Evolutionary conservation across 2,329 filamentous ascomycete species (phyloP).

Genomic region (Colletotrichum sp.): DNA sequence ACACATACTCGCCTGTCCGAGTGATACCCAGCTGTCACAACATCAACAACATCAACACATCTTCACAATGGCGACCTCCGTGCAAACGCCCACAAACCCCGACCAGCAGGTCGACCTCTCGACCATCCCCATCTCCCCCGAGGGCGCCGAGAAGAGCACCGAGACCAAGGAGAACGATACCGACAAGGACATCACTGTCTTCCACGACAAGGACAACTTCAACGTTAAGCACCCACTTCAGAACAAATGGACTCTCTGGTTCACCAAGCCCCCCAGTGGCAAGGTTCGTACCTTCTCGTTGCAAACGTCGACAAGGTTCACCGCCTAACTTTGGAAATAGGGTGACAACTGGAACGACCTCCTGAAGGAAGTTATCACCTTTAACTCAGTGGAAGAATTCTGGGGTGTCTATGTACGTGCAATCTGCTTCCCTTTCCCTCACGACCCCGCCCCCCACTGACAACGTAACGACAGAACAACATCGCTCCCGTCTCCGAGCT

Average conservation of each 20-base stretch:
- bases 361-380: slow-evolving; percentile 97
- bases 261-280: slow-evolving; percentile 96
- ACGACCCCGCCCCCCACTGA: slow-evolving; percentile 18
- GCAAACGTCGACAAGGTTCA: slow-evolving; percentile 17
- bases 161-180: slow-evolving; percentile 54
- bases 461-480: slow-evolving; percentile 77
- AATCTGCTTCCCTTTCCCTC: neutral
- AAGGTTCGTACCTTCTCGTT: slow-evolving; percentile 65
- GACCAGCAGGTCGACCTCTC: slow-evolving; percentile 68
- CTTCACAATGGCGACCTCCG: slow-evolving; percentile 39
- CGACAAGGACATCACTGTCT: slow-evolving; percentile 83
- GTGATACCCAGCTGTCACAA: neutral
- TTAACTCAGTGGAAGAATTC: slow-evolving; percentile 98
- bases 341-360: slow-evolving; percentile 99
- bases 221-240: slow-evolving; percentile 99
- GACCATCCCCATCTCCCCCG: slow-evolving; percentile 71
- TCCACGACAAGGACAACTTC: slow-evolving; percentile 98
- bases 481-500: slow-evolving; percentile 96
- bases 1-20: neutral
- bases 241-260: slow-evolving; percentile 99
- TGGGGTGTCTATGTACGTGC: slow-evolving; percentile 96
- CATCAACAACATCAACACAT: slow-evolving; percentile 4
- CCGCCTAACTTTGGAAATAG: slow-evolving; percentile 47
- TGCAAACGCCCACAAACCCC: slow-evolving; percentile 23
- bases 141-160: slow-evolving; percentile 57